Percentiles rank a stretch among this genome's conserved stretches.
phyloP scores from a whole-genome alignment of 257 asterid genomes.

The Buddleja alternifolia region DNA sequence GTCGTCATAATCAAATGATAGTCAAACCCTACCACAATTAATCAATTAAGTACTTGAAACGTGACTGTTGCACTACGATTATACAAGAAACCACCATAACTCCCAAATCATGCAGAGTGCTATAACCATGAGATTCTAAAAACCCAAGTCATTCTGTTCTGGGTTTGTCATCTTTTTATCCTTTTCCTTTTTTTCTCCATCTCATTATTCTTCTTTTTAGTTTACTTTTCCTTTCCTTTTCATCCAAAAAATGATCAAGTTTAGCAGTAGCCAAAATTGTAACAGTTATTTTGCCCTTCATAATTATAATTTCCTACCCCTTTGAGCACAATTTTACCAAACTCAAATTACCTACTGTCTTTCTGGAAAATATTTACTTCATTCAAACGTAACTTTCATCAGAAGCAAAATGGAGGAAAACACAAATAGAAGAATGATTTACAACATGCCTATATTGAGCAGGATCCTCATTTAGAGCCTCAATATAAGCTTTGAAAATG shows the following conservation, averaged over 20 bases:
- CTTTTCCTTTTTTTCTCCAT: too few species aligned
- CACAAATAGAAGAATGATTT: not conserved
- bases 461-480: conserved; percentile 88
- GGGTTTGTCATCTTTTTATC: not conserved
- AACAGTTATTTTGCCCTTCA: not conserved
- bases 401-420: conserved; percentile 7
- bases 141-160: not conserved
- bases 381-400: conserved; percentile 2
- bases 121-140: not conserved
- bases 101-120: not conserved
- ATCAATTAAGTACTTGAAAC: not conserved
- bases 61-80: not conserved
- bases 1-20: not conserved
- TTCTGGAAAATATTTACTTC: not conserved
- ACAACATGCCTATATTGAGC: conserved; percentile 69
- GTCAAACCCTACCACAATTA: not conserved
- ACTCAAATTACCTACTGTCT: not conserved
- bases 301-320: too few species aligned
- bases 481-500: conserved; percentile 82
- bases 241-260: too few species aligned
- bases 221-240: too few species aligned
- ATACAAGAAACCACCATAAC: not conserved
- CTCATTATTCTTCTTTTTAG: too few species aligned
- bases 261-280: too few species aligned
- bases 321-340: not conserved